Percentiles rank a stretch among this genome's conserved stretches.
phyloP scores from a whole-genome alignment of 768 basidiomycete genomes.

The Crepidotus variabilis region DNA sequence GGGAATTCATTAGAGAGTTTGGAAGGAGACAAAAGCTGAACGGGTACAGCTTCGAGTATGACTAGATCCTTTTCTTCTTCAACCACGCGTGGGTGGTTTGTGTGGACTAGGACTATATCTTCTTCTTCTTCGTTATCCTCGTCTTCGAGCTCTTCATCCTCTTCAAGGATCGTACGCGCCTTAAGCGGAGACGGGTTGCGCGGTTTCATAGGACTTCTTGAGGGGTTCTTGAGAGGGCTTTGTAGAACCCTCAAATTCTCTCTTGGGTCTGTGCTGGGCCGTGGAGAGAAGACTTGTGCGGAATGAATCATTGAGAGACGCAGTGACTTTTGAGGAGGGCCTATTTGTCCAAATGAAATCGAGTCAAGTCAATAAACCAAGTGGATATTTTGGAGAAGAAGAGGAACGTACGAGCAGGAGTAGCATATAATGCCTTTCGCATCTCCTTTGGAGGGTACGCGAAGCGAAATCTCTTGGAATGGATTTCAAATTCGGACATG shows the following conservation, averaged over 20 bases:
- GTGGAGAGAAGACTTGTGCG: slow-evolving; percentile 69
- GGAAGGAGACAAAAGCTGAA: slow-evolving; percentile 11
- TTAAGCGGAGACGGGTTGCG: slow-evolving; percentile 22
- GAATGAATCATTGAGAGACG: slow-evolving; percentile 75
- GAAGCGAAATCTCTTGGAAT: slow-evolving; percentile 68
- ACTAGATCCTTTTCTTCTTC: slow-evolving; percentile 70
- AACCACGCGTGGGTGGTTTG: slow-evolving; percentile 61
- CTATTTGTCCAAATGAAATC: slow-evolving; percentile 16
- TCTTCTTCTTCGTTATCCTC: slow-evolving; percentile 39
- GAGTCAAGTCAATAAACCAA: not conserved
- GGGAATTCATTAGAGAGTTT: slow-evolving; percentile 12
- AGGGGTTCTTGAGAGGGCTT: slow-evolving; percentile 45
- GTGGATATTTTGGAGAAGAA: not conserved
- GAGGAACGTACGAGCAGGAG: slow-evolving; percentile 38
- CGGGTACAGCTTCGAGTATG: slow-evolving; percentile 65
- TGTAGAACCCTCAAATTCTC: slow-evolving; percentile 65
- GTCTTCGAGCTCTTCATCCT: slow-evolving; percentile 12
- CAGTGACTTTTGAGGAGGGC: slow-evolving; percentile 40
- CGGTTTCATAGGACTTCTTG: slow-evolving; percentile 25
- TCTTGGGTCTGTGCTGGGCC: slow-evolving; percentile 52
- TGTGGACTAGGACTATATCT: slow-evolving; percentile 59
- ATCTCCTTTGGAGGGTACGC: slow-evolving; percentile 73
- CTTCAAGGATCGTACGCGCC: slow-evolving; percentile 7
- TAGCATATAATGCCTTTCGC: slow-evolving; percentile 46
- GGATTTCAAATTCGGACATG: slow-evolving; percentile 64